Base-by-base conservation (phyloP, 257 asterid species). In the Lycium ferocissimum region DNA sequence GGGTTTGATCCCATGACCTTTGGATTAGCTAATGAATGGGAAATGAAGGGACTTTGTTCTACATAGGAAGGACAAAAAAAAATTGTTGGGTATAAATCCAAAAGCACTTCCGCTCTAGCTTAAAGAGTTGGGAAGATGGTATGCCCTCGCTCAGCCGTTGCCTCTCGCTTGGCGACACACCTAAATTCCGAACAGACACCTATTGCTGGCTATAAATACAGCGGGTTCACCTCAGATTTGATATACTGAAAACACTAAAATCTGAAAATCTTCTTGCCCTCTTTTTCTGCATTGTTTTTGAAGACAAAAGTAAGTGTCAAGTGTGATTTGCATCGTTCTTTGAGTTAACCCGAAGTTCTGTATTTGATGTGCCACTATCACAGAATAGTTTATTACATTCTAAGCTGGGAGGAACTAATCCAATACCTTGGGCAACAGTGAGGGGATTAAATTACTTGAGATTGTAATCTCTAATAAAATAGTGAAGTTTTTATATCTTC, bases 91-190 rank as follows among this genome's bases (percentile, higher is more conserved):
- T 63, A 63, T 63, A 10, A 1, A 22, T 63, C 11, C 40, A 22
- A 63, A 54, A 7, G 17, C 38, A 22, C 38, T 63, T 63, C 17
- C 70, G 22, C 17, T 63, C 70, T 63, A 63, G 40, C 70, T 63
- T 65, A 35, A 67, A 67, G 75, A 67, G 75, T 35, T 67, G 75
- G 75, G 20, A 67, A 67, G 75, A 67, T 35, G 75, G 49, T 67
- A 14, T 67, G 49, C 22, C 49, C 12, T 65, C 9, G n/a, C 71
- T 9, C 71, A 1, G 47, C 35, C 20, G 1, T 66, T 20, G 1
- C 35, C 20, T 0, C 47, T 66, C 17, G 10, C 6, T 66, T 6
- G 20, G 22, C 75, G 38, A 35, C 11, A 35, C 49, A 35, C 49
- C 49, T 67, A 35, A 65, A 6, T 33, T 33, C 73, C 6, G n/a